Evolutionary conservation across 176 grass and related monocot species (phyloP), one percentile per base, ranked within the genome.

Genomic region (Cymbopogon citratus): DNA sequence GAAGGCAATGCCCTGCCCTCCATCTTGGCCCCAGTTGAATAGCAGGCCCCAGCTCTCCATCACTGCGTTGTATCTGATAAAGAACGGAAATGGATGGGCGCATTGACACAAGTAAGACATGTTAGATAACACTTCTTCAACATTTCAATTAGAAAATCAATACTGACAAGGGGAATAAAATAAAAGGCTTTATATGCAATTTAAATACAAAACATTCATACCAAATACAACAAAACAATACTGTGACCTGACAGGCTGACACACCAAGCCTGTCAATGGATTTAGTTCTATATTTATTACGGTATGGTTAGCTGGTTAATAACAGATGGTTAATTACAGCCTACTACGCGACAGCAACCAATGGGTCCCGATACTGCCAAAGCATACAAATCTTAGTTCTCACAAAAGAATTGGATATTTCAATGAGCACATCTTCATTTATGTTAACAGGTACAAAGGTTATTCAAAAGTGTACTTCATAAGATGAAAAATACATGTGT

Each of bases 1-100:
- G 74, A 96, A 91, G 67, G 69, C 48, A 72, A 91, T 63, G 25
- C 89, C 96, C 87, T 92, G 95, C 5, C 81, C 92, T 25, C 88
- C 95, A 65, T 91, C 92, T 88, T 91, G 93, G 66, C 85, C 97
- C 97, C 93, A 99, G 82, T 95, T 96, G 87, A 99, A 93, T 69
- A 92, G 54, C 74, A 96, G 38, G 26, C 72, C 73, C 97, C 97
- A 99, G 62, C 91, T 91, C 15, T 90, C 84, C 69, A 99, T 88
- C 33, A 99, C 91, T 10, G 89, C 51, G 60, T 76, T 88, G 83
- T 93, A 99, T 48, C 96, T 99, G 87, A 85, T 29, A 73, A 76
- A 49, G 7, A 2, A 71, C 9, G 6, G 18, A 75, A 46, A 84
- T 34, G 8, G 14, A 12, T 54, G 23, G 12, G 28, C 16, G n/a